These are phyloP conservation scores for Eutreptiella sp. DNA, from an alignment of 208 protist species.

Conservation along the genomic window DNA sequence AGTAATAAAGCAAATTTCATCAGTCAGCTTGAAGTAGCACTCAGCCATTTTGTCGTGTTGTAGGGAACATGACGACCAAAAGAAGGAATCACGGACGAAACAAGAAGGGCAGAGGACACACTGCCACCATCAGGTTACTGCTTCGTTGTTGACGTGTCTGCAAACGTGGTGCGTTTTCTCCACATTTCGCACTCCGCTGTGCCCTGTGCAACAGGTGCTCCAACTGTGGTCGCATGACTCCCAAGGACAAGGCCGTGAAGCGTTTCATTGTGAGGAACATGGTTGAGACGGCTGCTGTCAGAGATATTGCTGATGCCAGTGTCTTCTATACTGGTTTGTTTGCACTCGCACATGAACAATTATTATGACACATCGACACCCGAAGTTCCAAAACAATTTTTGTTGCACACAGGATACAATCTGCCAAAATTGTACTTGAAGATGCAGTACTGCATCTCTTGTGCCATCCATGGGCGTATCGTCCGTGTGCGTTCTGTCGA, in stretches of 20 bases:
- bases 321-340: constrained; percentile 79
- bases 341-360: constrained; percentile 35
- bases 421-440: constrained; percentile 99
- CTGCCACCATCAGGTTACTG: too few relatives aligned
- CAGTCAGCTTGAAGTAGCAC: too few relatives aligned
- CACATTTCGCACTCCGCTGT: too few relatives aligned
- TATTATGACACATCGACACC: background rate
- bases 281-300: constrained; percentile 90
- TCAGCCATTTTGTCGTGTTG: too few relatives aligned
- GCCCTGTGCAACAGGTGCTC: too few relatives aligned
- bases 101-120: constrained; percentile 61
- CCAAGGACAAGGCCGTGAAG: constrained; percentile 97
- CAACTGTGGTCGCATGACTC: too few relatives aligned
- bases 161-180: too few relatives aligned
- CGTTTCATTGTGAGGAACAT: constrained; percentile 97
- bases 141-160: too few relatives aligned
- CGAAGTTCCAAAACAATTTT: background rate
- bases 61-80: constrained; percentile 69
- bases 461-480: constrained; percentile 96
- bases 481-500: constrained; percentile 79
- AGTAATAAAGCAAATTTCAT: too few relatives aligned
- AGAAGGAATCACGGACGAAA: constrained; percentile 64
- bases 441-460: constrained; percentile 98
- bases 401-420: constrained; percentile 46
- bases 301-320: constrained; percentile 93